Evolutionary conservation across 495 filamentous ascomycete genomes (phyloP).

Genomic region (Xylaria intraflava): DNA sequence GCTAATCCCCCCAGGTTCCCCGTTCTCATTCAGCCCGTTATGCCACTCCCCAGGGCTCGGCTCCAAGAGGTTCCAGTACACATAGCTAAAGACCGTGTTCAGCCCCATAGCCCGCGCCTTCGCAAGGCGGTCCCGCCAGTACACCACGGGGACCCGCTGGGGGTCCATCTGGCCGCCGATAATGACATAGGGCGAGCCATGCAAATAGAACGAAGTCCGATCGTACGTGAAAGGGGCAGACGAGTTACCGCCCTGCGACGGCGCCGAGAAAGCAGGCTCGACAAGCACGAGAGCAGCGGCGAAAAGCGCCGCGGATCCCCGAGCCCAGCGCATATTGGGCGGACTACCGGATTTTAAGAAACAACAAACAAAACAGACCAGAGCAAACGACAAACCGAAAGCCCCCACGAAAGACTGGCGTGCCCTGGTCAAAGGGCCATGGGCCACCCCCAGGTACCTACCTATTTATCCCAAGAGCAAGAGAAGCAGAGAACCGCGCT

Average conservation of each 20-base stretch:
- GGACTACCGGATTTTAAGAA: no score
- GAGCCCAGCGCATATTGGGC: constrained; percentile 3
- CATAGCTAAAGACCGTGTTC: constrained; percentile 44
- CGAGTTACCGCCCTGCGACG: not conserved
- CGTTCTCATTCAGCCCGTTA: not conserved
- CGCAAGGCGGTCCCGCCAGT: constrained; percentile 36
- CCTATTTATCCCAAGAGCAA: no score
- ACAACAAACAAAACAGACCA: no score
- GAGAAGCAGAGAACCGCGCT: no score
- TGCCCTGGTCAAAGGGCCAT: no score
- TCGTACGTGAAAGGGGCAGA: constrained; percentile 22
- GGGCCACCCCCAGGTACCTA: no score
- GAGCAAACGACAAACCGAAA: not conserved
- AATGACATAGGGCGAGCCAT: constrained; percentile 38
- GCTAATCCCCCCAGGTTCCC: constrained; percentile 13
- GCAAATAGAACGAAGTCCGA: constrained; percentile 33
- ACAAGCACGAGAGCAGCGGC: not conserved
- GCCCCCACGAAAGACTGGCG: no score
- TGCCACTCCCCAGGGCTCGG: constrained; percentile 31
- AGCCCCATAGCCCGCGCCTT: constrained; percentile 41
- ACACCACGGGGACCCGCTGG: constrained; percentile 36
- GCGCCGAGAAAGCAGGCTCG: not conserved
- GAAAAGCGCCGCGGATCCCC: not conserved
- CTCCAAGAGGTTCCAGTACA: constrained; percentile 43
- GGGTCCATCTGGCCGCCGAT: constrained; percentile 48